Conservation (phyloP, 116 monocot genomes). For the Phalaenopsis hybrid region DNA sequence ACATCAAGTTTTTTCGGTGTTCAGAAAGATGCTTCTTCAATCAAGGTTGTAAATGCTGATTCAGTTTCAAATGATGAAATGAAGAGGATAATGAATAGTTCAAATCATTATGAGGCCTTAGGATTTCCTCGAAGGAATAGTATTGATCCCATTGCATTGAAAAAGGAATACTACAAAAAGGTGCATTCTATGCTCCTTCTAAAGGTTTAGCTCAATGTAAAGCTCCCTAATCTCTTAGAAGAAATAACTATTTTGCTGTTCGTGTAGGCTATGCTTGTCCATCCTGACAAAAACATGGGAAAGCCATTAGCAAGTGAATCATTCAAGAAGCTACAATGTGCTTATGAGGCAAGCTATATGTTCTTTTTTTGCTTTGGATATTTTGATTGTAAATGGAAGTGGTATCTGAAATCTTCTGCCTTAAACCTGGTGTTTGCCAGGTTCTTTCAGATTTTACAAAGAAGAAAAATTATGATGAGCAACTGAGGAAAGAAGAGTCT, state of each 20-base stretch:
- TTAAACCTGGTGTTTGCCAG: conserved; percentile 28
- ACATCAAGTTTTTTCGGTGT: conserved; percentile 27
- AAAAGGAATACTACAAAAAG: conserved; percentile 85
- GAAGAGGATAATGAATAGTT: conserved; percentile 72
- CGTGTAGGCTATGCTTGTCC: conserved; percentile 77
- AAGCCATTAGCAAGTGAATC: conserved; percentile 82
- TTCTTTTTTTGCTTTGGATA: neutral
- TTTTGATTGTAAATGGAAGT: conserved; percentile 5
- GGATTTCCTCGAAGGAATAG: conserved; percentile 41
- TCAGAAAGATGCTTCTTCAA: conserved; percentile 50
- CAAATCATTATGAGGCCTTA: conserved; percentile 90
- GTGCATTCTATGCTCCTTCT: conserved; percentile 17
- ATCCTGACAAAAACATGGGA: conserved; percentile 98
- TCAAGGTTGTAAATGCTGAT: conserved; percentile 51
- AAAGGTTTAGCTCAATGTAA: neutral
- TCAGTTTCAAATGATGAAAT: conserved; percentile 66
- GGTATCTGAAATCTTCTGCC: conserved; percentile 1
- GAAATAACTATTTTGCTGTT: conserved; percentile 11
- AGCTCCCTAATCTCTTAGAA: neutral
- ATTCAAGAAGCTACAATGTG: conserved; percentile 91
- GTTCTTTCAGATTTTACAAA: conserved; percentile 80
- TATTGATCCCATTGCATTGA: conserved; percentile 60
- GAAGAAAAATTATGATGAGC: conserved; percentile 83
- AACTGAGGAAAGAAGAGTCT: conserved; percentile 73
- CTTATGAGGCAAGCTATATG: conserved; percentile 73